Conservation (phyloP, 2,329 filamentous ascomycete genomes). For the Xenosphaeropsis pyriputrescens region DNA sequence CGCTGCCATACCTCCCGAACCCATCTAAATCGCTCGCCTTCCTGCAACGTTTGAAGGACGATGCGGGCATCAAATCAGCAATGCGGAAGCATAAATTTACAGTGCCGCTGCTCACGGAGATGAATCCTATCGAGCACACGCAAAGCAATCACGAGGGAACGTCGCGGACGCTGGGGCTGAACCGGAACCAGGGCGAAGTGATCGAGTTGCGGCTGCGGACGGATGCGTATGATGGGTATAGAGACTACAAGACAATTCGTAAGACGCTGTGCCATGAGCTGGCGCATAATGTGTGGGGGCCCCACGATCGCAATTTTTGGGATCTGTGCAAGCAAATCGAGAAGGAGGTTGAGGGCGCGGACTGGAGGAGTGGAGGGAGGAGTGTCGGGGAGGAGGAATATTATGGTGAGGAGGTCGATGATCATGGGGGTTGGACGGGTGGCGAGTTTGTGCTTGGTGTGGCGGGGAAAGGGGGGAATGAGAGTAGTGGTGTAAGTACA, state of each 20-base stretch:
- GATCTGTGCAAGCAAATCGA: conserved; percentile 77
- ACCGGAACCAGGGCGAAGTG: conserved; percentile 74
- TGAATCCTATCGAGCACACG: conserved; percentile 81
- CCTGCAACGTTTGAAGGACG: conserved; percentile 61
- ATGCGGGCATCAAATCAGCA: conserved; percentile 68
- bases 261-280: conserved; percentile 92
- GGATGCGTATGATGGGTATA: conserved; percentile 84
- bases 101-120: conserved; percentile 81
- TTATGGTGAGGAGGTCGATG: conserved; percentile 43
- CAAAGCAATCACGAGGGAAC: conserved; percentile 51
- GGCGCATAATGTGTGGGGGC: conserved; percentile 75
- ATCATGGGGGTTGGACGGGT: conserved; percentile 65
- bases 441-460: conserved; percentile 63
- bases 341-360: conserved; percentile 64
- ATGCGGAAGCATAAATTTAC: conserved; percentile 80
- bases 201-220: conserved; percentile 87
- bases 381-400: conserved; percentile 43
- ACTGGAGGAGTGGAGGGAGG: conserved; percentile 62
- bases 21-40: conserved; percentile 57
- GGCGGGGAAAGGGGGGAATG: conserved; percentile 25
- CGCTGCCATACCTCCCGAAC: conserved; percentile 63
- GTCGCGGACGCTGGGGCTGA: conserved; percentile 71
- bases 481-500: conserved; percentile 14
- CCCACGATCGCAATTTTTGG: conserved; percentile 85
- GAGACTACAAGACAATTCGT: conserved; percentile 83